These are phyloP conservation scores for Prunus armeniaca DNA, from an alignment of 306 rosid genomes.

Conservation along the genomic window DNA sequence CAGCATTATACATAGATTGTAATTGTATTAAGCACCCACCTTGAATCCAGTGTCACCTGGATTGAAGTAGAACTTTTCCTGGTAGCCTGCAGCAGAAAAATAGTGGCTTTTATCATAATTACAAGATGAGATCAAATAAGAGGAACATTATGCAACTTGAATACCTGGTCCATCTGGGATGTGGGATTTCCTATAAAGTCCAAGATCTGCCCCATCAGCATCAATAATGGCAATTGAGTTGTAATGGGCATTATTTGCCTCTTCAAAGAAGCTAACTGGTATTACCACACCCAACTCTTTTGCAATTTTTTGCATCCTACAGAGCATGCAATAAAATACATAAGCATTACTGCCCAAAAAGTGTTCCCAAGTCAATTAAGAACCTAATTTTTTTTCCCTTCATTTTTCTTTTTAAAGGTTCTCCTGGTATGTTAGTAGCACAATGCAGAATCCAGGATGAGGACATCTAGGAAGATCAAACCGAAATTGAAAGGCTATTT, in stretches of 20 bases:
- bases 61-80: conserved; percentile 96
- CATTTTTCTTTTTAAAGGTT: not conserved
- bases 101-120: not conserved
- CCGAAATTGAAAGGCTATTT: conserved; percentile 21
- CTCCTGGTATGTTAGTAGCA: not conserved
- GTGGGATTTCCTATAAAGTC: conserved; percentile 92
- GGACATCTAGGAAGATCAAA: conserved; percentile 5
- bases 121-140: not conserved
- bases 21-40: conserved; percentile 44
- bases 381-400: not conserved
- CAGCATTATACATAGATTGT: not conserved
- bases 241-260: conserved; percentile 95
- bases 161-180: conserved; percentile 96
- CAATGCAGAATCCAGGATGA: conserved; percentile 10
- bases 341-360: conserved; percentile 15
- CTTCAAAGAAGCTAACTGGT: conserved; percentile 96
- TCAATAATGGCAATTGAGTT: conserved; percentile 82
- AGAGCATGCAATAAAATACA: conserved; percentile 25
- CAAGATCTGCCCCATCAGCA: conserved; percentile 96
- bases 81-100: conserved; percentile 61
- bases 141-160: conserved; percentile 12
- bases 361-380: not conserved
- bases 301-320: conserved; percentile 87
- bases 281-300: conserved; percentile 80
- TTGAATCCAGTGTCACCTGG: conserved; percentile 98